Percentiles rank a stretch among this genome's conserved stretches.
phyloP scores from a whole-genome alignment of 208 protist species.

The Trichomonas vaginalis region DNA sequence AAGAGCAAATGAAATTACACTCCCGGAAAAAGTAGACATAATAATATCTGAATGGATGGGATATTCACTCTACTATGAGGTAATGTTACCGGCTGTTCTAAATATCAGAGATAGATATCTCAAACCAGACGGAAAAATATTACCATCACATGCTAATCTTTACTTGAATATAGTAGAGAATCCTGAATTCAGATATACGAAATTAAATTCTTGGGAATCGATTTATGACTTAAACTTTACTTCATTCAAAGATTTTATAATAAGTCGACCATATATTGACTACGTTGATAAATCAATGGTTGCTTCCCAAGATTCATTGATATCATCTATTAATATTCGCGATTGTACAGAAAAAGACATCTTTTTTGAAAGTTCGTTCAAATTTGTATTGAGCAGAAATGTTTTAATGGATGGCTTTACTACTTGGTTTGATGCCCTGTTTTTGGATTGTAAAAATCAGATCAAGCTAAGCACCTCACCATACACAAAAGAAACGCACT shows the following conservation, averaged over 20 bases:
- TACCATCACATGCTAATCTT: slow-evolving; percentile 31
- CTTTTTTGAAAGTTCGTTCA: slow-evolving; percentile 34
- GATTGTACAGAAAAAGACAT: slow-evolving; percentile 40
- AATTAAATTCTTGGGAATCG: slow-evolving; percentile 23
- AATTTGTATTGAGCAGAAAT: slow-evolving; percentile 34
- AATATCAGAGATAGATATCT: slow-evolving; percentile 38
- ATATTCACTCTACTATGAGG: slow-evolving; percentile 44
- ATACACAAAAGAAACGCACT: slow-evolving; percentile 57
- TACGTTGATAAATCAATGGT: slow-evolving; percentile 44
- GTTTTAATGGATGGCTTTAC: slow-evolving; percentile 55
- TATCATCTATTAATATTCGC: slow-evolving; percentile 44
- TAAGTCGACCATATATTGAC: slow-evolving; percentile 59
- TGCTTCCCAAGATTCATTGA: slow-evolving; percentile 32
- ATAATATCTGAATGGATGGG: slow-evolving; percentile 52
- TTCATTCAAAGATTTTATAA: not conserved
- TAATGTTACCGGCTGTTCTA: slow-evolving; percentile 44
- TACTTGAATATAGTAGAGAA: slow-evolving; percentile 35
- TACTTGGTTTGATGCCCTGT: slow-evolving; percentile 55
- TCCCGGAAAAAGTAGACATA: slow-evolving; percentile 40
- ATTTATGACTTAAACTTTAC: slow-evolving; percentile 45
- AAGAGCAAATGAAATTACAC: slow-evolving; percentile 25
- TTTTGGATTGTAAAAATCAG: slow-evolving; percentile 46
- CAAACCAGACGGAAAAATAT: slow-evolving; percentile 29
- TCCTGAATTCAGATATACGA: slow-evolving; percentile 20
- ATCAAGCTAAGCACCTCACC: slow-evolving; percentile 46